Conservation (phyloP, 2,329 filamentous ascomycete species). For the Ophiocordyceps robertsii region DNA sequence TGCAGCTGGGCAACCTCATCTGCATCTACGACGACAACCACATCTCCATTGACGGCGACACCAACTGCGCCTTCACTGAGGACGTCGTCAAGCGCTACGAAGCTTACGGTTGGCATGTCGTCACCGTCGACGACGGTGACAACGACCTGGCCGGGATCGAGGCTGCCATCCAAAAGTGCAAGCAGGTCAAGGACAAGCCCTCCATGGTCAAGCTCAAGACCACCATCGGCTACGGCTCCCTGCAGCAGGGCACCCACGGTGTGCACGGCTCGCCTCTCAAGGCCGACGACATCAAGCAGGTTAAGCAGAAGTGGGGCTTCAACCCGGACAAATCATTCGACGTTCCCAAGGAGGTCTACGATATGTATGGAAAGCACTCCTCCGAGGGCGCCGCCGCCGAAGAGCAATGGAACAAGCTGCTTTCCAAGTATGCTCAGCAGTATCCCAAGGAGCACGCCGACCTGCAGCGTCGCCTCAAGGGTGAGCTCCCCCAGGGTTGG, state of each 20-base stretch:
- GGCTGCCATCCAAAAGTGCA: conserved; percentile 71
- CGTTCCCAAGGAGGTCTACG: conserved; percentile 90
- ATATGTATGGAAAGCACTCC: conserved; percentile 74
- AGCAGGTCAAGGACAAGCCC: conserved; percentile 89
- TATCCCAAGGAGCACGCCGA: conserved; percentile 71
- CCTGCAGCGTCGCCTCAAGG: conserved; percentile 63
- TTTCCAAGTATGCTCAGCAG: conserved; percentile 72
- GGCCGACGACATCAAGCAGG: conserved; percentile 80
- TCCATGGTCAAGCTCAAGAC: conserved; percentile 93
- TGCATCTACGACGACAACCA: conserved; percentile 98
- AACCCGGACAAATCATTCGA: conserved; percentile 87
- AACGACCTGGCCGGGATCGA: conserved; percentile 78
- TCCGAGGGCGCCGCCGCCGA: conserved; percentile 79
- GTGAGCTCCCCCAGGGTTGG: conserved; percentile 89
- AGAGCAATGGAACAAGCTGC: conserved; percentile 88
- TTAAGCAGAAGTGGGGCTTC: conserved; percentile 94
- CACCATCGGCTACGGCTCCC: conserved; percentile 92
- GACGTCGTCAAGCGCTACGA: conserved; percentile 92
- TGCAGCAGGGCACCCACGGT: conserved; percentile 82
- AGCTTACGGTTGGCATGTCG: conserved; percentile 89
- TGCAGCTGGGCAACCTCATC: conserved; percentile 96
- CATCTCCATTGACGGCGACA: conserved; percentile 91
- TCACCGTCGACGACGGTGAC: conserved; percentile 78
- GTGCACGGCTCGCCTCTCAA: conserved; percentile 96
- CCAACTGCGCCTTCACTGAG: conserved; percentile 92